These are phyloP conservation scores for Trichoderma gamsii DNA, from an alignment of 495 filamentous ascomycete genomes.

Conservation along the genomic window DNA sequence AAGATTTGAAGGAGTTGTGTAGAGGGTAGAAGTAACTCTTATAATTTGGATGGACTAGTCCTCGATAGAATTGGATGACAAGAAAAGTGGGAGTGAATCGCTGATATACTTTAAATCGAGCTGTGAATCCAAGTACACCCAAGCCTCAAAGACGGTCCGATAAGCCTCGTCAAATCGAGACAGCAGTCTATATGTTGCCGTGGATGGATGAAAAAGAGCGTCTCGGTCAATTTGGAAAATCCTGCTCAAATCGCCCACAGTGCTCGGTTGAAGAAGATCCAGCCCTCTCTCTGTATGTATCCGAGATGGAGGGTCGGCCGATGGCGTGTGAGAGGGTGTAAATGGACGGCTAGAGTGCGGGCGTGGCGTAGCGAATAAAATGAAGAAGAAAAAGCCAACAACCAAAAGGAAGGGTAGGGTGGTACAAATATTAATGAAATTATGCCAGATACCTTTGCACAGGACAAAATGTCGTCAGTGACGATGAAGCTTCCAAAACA, in stretches of 20 bases:
- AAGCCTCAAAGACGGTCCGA: not conserved
- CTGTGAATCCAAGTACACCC: not conserved
- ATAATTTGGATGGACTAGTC: too few relatives aligned
- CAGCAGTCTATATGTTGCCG: not conserved
- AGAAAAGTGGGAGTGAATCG: not conserved
- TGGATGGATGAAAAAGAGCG: not conserved
- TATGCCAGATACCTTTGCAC: not conserved
- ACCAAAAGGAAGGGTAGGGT: too few relatives aligned
- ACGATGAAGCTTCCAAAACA: too few relatives aligned
- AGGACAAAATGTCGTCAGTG: too few relatives aligned
- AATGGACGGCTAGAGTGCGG: not conserved
- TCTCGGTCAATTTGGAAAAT: not conserved
- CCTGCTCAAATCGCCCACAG: not conserved
- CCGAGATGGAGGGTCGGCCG: conserved; percentile 1
- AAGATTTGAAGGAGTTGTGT: not conserved
- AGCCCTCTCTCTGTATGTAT: not conserved
- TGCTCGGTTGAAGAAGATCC: not conserved
- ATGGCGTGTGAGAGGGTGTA: not conserved
- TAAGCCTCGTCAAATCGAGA: not conserved
- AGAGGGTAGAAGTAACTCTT: not conserved
- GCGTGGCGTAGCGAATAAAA: not conserved
- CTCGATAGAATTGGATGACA: too few relatives aligned
- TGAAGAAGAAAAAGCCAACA: conserved; percentile 13
- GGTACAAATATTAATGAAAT: too few relatives aligned
- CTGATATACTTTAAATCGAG: not conserved